Base-by-base conservation (phyloP, 441 rosid species). In the Populus hybrid region DNA sequence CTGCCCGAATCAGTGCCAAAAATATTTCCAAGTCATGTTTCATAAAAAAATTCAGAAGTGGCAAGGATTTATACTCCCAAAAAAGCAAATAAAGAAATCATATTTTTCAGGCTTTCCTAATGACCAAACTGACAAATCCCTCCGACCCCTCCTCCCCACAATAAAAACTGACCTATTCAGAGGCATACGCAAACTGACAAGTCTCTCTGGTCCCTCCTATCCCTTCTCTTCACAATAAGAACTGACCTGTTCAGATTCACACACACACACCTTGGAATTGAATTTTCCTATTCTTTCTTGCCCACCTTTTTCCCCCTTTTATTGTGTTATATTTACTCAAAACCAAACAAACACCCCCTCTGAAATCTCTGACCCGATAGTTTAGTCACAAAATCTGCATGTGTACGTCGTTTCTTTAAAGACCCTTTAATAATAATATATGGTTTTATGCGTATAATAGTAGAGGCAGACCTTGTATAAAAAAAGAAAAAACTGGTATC, bases 351-450 rank as follows among this genome's bases (percentile, higher is more conserved):
- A 84, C 88, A 83, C n/a, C 84, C n/a, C n/a, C 86, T 82, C 82
- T 79, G 89, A 77, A 82, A 78, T 82, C 90, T 93, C 93, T 92
- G 94, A 91, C 93, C 95, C 87, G 83, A 87, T 88, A n/a, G n/a
- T n/a, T n/a, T n/a, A n/a, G n/a, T 90, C 95, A 91, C 91, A 90
- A 86, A 89, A 89, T 88, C 89, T 90, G 93, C 95, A 91, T 91
- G 97, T 82, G 84, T 89, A 89, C 92, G 90, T 89, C 87, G 86
- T 83, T 80, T 75, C 85, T 78, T 84, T 50, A 50, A 50, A 2
- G 59, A 50, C 59, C n/a, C 59, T 50, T 50, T 50, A 16, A 18
- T 0, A 50, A 50, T 4, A 42, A 16, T 50, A 50, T 50, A 14
- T 12, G 1, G 14, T 14, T 29, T 29, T 16, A 4, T 42, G 53